Evolutionary conservation across 257 asterid genomes (phyloP), one percentile per base, ranked within the genome.

Genomic region (Ilex asprella): DNA sequence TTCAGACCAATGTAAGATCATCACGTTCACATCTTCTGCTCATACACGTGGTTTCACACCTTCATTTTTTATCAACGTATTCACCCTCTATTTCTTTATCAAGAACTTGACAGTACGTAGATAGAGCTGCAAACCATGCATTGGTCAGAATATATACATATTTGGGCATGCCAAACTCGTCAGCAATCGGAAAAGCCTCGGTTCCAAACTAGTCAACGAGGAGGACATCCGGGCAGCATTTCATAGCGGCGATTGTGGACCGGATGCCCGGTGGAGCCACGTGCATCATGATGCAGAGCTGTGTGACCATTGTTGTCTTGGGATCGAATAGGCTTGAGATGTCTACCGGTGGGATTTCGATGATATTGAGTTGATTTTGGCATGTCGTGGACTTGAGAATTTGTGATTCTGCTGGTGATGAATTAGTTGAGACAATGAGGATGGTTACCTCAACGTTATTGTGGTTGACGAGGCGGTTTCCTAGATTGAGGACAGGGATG

Each of bases 121-220:
- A 30, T 13, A 73, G 13, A 6, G 71, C 7, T 4, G 63, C 12
- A 7, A 60, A 27, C 72, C 71, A 59, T 6, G 76, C 76, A 5
- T n/a, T 68, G 35, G 75, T 30, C 2, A 68, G 35, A 16, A 58
- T 32, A 35, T 63, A 73, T 0, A 63, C 13, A 3, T 63, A 73
- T 27, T 47, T 56, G 2, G 58, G 60, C 30, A 73, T 68, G 12
- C 54, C 32, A 16, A 69, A 53, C 27, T 74, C 72, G 3, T 53
- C 12, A 8, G 72, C 74, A 2, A 74, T n/a, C 0, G 62, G 21
- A 0, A 67, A 52, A 8, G 57, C 61, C 1, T 52, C 52, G 7
- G 70, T 15, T 13, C 73, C 58, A 16, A 74, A 74, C 1, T 61
- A 43, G 29, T 69, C 75, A 3, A 56, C 61, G 30, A 74, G 39